Conservation (phyloP, 2,329 filamentous ascomycete species). For the Sodiomyces alkalinus region DNA sequence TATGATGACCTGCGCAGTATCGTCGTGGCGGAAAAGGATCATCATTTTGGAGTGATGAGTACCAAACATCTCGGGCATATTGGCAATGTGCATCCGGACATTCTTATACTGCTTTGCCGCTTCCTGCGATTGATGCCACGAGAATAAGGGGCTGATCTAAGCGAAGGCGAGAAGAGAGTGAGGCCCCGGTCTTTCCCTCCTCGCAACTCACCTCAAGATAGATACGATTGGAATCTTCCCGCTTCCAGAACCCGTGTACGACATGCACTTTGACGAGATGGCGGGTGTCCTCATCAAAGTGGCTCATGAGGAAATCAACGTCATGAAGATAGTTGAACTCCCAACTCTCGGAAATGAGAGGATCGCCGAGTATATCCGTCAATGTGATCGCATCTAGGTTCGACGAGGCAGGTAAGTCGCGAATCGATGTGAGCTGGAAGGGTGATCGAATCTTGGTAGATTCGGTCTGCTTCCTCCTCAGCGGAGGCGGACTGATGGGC, state of each 20-base stretch:
- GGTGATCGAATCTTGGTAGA: slow-evolving; percentile 38
- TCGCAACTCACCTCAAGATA: slow-evolving; percentile 35
- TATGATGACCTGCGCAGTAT: slow-evolving; percentile 63
- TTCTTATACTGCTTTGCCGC: slow-evolving; percentile 48
- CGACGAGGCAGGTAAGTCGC: slow-evolving; percentile 38
- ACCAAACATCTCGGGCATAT: slow-evolving; percentile 71
- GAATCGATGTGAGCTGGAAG: slow-evolving; percentile 55
- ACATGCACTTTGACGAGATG: slow-evolving; percentile 35
- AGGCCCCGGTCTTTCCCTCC: no score
- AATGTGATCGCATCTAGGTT: slow-evolving; percentile 55
- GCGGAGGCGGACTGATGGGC: slow-evolving; percentile 31
- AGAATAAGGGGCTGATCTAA: not conserved
- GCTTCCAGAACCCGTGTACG: slow-evolving; percentile 51
- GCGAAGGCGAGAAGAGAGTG: no score
- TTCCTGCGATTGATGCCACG: slow-evolving; percentile 27
- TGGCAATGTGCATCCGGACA: slow-evolving; percentile 55
- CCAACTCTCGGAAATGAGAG: slow-evolving; percentile 58
- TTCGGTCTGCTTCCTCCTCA: slow-evolving; percentile 13
- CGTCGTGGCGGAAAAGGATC: slow-evolving; percentile 64
- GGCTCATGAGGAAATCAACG: slow-evolving; percentile 36
- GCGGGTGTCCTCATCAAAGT: slow-evolving; percentile 36
- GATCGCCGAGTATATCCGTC: slow-evolving; percentile 55
- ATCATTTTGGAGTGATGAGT: slow-evolving; percentile 85
- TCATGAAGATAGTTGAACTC: slow-evolving; percentile 56
- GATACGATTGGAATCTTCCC: slow-evolving; percentile 44